These are phyloP conservation scores for Pichia inconspicua DNA, from an alignment of 1,139 yeast species.

Conservation along the genomic window DNA sequence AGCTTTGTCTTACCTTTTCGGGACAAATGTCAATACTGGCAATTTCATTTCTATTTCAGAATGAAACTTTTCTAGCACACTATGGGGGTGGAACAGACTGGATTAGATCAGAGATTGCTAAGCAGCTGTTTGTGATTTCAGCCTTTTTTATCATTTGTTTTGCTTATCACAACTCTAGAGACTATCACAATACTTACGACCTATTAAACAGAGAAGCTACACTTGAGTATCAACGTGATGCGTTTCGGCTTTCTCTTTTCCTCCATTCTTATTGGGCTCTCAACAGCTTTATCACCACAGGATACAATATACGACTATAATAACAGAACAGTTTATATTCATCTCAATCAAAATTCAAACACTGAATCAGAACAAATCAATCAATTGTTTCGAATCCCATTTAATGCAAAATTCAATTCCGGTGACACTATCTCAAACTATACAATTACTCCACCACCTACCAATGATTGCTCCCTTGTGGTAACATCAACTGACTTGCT, in stretches of 20 bases:
- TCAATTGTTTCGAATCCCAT: slow-evolving; percentile 29
- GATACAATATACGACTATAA: slow-evolving; percentile 35
- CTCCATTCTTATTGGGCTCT: background rate
- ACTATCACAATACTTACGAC: too few species aligned
- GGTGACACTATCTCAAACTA: slow-evolving; percentile 18
- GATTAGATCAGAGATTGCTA: too few species aligned
- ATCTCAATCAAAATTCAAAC: slow-evolving; percentile 25
- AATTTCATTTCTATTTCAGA: background rate
- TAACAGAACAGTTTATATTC: slow-evolving; percentile 33
- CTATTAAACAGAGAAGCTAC: too few species aligned
- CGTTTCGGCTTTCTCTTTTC: background rate
- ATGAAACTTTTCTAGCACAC: too few species aligned
- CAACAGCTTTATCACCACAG: slow-evolving; percentile 19
- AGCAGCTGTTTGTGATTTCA: too few species aligned
- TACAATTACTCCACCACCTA: slow-evolving; percentile 22
- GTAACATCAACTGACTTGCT: slow-evolving; percentile 15
- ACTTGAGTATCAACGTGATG: too few species aligned
- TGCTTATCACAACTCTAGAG: too few species aligned
- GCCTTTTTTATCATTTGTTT: too few species aligned
- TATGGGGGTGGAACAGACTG: too few species aligned
- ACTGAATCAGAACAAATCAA: background rate
- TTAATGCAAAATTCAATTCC: slow-evolving; percentile 23
- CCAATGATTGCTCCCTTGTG: slow-evolving; percentile 22
- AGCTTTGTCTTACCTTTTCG: background rate
- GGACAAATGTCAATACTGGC: slow-evolving; percentile 7